phyloP scores from a whole-genome alignment of 164 flowering plant genomes.

The Warburgia ugandensis region DNA sequence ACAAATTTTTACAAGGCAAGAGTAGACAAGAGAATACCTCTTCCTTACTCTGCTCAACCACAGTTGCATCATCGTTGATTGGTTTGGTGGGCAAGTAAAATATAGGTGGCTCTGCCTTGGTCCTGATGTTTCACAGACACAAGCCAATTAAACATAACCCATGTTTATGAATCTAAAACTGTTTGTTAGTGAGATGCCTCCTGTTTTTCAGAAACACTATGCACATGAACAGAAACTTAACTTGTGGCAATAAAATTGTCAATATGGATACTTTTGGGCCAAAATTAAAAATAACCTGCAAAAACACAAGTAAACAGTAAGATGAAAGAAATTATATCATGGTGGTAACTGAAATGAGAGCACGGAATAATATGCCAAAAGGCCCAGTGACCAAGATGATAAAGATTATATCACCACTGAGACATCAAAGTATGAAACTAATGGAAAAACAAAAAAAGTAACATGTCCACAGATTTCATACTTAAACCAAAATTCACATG shows the following conservation, averaged over 20 bases:
- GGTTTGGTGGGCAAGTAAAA: conserved; percentile 69
- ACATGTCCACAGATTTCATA: neutral
- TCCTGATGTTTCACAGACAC: conserved; percentile 41
- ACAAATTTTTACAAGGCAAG: neutral
- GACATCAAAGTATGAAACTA: neutral
- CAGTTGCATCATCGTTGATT: conserved; percentile 53
- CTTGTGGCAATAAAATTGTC: conserved; percentile 95
- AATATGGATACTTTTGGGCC: conserved; percentile 98
- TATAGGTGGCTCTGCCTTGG: conserved; percentile 82
- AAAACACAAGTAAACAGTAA: neutral
- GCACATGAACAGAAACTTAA: conserved; percentile 90
- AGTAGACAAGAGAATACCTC: conserved; percentile 34
- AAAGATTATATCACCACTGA: neutral
- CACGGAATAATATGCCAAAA: no score
- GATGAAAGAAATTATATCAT: neutral
- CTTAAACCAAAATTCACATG: conserved; percentile 5
- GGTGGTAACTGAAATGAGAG: no score
- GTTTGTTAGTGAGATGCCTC: conserved; percentile 15
- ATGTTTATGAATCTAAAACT: conserved; percentile 3
- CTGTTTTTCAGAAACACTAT: conserved; percentile 39
- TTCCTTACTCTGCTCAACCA: conserved; percentile 55
- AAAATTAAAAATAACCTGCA: conserved; percentile 98
- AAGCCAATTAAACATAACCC: conserved; percentile 17
- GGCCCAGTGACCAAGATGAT: no score
- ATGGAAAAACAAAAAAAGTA: neutral